A percentile compares a stretch with the other conserved stretches of the same genome.
These are phyloP conservation scores for Pichia thaimueangensis DNA, from an alignment of 805 yeast genomes.

Conservation along the genomic window DNA sequence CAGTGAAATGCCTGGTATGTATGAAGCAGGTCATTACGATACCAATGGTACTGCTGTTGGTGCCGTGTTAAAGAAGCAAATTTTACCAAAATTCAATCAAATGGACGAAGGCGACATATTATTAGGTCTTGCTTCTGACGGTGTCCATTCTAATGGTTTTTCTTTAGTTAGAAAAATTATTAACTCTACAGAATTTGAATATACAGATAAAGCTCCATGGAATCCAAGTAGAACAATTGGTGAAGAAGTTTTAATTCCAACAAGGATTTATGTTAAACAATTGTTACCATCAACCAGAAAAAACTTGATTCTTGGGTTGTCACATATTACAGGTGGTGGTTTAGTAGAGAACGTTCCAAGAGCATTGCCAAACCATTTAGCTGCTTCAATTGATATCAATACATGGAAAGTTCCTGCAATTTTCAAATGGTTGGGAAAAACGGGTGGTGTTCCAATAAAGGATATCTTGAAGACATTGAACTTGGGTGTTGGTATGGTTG, in stretches of 20 bases:
- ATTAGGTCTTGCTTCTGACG: slow-evolving; percentile 84
- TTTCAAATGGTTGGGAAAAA: slow-evolving; percentile 88
- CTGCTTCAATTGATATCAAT: slow-evolving; percentile 73
- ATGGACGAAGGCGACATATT: slow-evolving; percentile 79
- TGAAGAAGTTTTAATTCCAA: slow-evolving; percentile 80
- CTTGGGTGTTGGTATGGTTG: slow-evolving; percentile 95
- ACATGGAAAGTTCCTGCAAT: slow-evolving; percentile 83
- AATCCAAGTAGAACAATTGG: slow-evolving; percentile 66
- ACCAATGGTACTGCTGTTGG: slow-evolving; percentile 99
- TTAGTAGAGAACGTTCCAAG: slow-evolving; percentile 94
- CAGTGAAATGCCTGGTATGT: slow-evolving; percentile 99
- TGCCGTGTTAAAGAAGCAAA: slow-evolving; percentile 71
- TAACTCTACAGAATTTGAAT: slow-evolving; percentile 65
- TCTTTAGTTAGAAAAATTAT: slow-evolving; percentile 90
- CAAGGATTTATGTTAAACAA: slow-evolving; percentile 91
- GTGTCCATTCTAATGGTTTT: slow-evolving; percentile 95
- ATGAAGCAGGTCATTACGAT: slow-evolving; percentile 91
- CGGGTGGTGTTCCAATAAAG: slow-evolving; percentile 80
- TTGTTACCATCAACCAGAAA: slow-evolving; percentile 66
- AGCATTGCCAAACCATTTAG: slow-evolving; percentile 73
- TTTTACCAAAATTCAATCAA: slow-evolving; percentile 62
- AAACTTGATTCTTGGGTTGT: slow-evolving; percentile 73
- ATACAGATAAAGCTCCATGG: slow-evolving; percentile 84
- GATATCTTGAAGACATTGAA: slow-evolving; percentile 90
- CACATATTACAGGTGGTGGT: slow-evolving; percentile 99